These are phyloP conservation scores for Zizania palustris DNA, from an alignment of 202 grass and related monocot species.

Conservation along the genomic window DNA sequence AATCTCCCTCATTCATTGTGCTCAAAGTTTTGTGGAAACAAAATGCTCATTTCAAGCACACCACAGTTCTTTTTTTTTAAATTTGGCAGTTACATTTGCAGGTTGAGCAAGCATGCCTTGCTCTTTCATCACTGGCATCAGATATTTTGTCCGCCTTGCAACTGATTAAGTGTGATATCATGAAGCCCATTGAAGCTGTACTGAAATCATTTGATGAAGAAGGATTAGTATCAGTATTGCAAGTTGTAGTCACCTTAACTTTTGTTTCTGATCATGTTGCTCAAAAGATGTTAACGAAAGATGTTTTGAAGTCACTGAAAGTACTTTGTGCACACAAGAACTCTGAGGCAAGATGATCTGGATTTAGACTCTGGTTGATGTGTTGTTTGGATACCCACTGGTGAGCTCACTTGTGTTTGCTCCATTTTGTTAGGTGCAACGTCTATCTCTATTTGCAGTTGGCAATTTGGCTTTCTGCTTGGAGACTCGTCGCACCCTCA, in stretches of 20 bases:
- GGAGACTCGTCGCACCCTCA: conserved; percentile 84
- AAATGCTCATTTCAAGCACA: conserved; percentile 22
- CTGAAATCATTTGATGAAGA: conserved; percentile 84
- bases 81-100: conserved; percentile 42
- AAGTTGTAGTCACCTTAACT: conserved; percentile 87
- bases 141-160: conserved; percentile 89
- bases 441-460: conserved; percentile 85
- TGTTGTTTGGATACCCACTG: conserved; percentile 36
- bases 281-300: conserved; percentile 93
- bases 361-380: conserved; percentile 51
- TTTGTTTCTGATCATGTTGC: conserved; percentile 96
- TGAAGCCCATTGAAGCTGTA: conserved; percentile 95
- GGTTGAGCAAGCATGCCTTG: conserved; percentile 95
- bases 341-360: conserved; percentile 69
- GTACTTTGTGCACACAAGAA: conserved; percentile 90
- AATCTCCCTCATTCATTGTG: neutral
- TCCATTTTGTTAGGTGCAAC: conserved; percentile 87
- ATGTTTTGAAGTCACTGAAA: conserved; percentile 92
- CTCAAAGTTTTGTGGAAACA: conserved; percentile 7
- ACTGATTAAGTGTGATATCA: conserved; percentile 92
- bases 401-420: conserved; percentile 46
- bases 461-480: conserved; percentile 98
- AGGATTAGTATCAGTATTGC: conserved; percentile 90
- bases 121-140: conserved; percentile 84
- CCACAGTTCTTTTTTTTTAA: conserved; percentile 5